Percentiles rank a stretch among this genome's conserved stretches.
phyloP scores from a whole-genome alignment of 192 early-diverging fungal genomes.

The Backusella liffmaniae region DNA sequence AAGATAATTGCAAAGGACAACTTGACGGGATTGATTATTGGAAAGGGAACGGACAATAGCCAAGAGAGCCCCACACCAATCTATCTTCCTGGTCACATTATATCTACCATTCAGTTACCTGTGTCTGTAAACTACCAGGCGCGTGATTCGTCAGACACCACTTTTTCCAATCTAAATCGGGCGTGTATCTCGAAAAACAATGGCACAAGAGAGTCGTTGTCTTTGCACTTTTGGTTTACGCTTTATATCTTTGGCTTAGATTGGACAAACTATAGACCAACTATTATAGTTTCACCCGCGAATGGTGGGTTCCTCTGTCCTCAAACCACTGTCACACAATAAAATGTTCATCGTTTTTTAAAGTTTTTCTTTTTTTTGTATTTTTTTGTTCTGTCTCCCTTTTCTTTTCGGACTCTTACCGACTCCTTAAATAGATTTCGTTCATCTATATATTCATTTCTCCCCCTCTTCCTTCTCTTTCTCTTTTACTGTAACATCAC shows the following conservation, averaged over 20 bases:
- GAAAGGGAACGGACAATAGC: constrained; percentile 14
- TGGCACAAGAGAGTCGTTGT: constrained; percentile 4
- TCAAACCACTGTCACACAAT: not conserved
- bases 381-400: not conserved
- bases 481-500: not conserved
- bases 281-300: constrained; percentile 22
- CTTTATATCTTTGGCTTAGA: constrained; percentile 21
- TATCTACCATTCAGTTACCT: constrained; percentile 19
- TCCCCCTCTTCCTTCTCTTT: not conserved
- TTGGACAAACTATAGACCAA: constrained; percentile 24
- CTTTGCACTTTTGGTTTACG: constrained; percentile 29
- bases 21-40: constrained; percentile 23
- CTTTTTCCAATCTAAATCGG: constrained; percentile 23
- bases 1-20: constrained; percentile 17
- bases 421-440: not conserved
- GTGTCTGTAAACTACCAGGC: constrained; percentile 26
- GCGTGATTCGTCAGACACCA: constrained; percentile 18
- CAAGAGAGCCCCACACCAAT: not conserved
- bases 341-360: not conserved
- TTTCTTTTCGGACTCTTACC: not conserved
- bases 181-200: constrained; percentile 19
- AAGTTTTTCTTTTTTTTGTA: not conserved
- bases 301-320: constrained; percentile 32
- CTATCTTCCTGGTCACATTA: not conserved
- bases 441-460: not conserved